Base-by-base conservation (phyloP, 768 basidiomycete species). In the Mycena polygramma region DNA sequence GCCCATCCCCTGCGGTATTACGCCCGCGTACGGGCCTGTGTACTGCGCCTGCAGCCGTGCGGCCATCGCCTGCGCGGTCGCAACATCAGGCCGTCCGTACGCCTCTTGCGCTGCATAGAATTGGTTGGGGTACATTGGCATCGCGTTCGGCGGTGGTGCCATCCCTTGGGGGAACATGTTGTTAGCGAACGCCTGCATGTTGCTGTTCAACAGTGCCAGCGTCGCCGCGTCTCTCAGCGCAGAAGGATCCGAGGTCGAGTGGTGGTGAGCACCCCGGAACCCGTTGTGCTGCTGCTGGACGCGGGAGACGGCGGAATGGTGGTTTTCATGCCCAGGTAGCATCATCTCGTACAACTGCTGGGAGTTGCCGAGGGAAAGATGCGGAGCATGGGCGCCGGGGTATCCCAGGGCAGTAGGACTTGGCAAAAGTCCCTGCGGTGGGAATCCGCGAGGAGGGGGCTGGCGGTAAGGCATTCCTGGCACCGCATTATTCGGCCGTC, bases 301-400 rank as follows among this genome's bases (percentile, higher is more conserved):
- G 73, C 92, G 92, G 59, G 89, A 85, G 66, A 93, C 90, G 39
- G 92, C 88, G 43, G 91, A 87, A 76, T 89, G 86, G 60, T 86
- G 89, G 70, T 83, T 84, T 71, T 91, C 89, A 63, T 81, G 81
- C 35, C 82, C 86, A 49, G 88, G 87, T 57, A 89, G 81, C 87
- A 94, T 92, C 91, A 93, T 92, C 75, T 94, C 92, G 75, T 94
- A 94, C 62, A 94, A 75, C 75, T 93, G 92, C 74, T 94, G 93
- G 36, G 92, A 87, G 75, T 88, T 92, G 68, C 90, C 91, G 62
- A 94, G 82, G 14, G 92, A 90, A 64, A 93, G 85, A 71, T 92
- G 91, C 19, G 90, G 83, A n/a, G 89, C 86, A 75, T 92, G 90
- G 49, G 80, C 81, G n/a, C 80, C 80, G 30, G 84, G 79, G 75